Evolutionary conservation across 805 yeast genomes (phyloP).

Genomic region (Brettanomyces anomalus): DNA sequence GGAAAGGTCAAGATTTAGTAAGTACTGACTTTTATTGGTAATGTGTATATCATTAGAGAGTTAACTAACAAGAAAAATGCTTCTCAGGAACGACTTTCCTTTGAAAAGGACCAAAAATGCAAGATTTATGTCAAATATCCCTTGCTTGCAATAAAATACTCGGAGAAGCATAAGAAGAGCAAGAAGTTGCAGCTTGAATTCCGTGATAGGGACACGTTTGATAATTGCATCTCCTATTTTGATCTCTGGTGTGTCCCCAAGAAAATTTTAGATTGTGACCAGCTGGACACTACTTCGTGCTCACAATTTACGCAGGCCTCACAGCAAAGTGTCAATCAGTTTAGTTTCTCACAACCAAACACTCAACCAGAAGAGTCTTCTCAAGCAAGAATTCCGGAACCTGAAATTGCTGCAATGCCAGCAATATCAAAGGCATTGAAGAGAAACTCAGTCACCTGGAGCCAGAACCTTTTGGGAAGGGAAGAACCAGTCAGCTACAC

Average conservation of each 20-base stretch:
- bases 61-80: too few species aligned
- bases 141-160: slow-evolving; percentile 16
- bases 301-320: background rate
- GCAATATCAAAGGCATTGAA: too few species aligned
- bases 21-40: slow-evolving; percentile 14
- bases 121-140: slow-evolving; percentile 18
- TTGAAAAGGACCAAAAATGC: slow-evolving; percentile 10
- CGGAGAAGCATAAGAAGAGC: background rate
- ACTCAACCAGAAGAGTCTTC: too few species aligned
- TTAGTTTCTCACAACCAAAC: too few species aligned
- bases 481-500: background rate
- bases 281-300: too few species aligned
- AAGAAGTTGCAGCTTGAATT: slow-evolving; percentile 4
- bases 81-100: slow-evolving; percentile 14
- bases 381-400: too few species aligned
- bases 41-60: too few species aligned
- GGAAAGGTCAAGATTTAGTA: slow-evolving; percentile 18
- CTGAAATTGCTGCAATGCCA: too few species aligned
- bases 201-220: background rate
- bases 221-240: slow-evolving; percentile 9
- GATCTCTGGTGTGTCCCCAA: slow-evolving; percentile 8
- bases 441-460: too few species aligned
- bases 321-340: background rate
- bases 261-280: background rate
- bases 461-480: too few species aligned